Base-by-base conservation (phyloP, 78 protist genomes). In the Dictyostelium capitatum region DNA sequence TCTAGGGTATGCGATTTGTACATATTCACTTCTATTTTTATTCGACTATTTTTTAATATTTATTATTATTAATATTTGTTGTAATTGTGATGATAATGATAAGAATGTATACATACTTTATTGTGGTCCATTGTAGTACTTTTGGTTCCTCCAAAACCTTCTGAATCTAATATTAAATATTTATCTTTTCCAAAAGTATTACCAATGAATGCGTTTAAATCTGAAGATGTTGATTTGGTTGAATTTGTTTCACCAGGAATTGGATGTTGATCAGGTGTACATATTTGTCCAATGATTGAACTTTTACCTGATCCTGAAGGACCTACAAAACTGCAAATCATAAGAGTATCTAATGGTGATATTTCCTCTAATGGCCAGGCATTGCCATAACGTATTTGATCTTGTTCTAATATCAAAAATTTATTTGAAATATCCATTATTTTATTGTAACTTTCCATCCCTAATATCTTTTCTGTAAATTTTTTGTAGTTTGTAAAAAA, bases 271-370 rank as follows among this genome's bases (percentile, higher is more conserved):
- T 51, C n/a, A 51, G 8, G n/a, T 51, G n/a, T 7, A 25, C 57
- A 72, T 46, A 75, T 25, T 8, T 6, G 3, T 6, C 47, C 32
- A 11, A 75, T 50, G 0, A 50, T 6, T 12, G 64, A 50, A 12
- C 48, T 25, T 47, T 80, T 80, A 8, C 87, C 87, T 12, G 62
- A 41, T 1, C 87, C 87, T 43, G 87, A 23, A 43, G 53, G 47
- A 1, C 87, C 87, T n/a, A 43, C n/a, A 37, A 20, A 80, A 62
- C 32, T n/a, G n/a, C 62, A 9, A 43, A 65, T 78, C 15, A 65
- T 20, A 6, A 80, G 19, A 54, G 10, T 51, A 14, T 9, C 1
- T 51, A 9, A 51, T 51, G 8, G 57, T 10, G 8, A 51, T 14
- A 51, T 51, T 51, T 51, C 57, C 57, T 1, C 8, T 51, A 14